Evolutionary conservation across 73 alveolate genomes (phyloP).

Genomic region (Paramecium tetraurelia): DNA sequence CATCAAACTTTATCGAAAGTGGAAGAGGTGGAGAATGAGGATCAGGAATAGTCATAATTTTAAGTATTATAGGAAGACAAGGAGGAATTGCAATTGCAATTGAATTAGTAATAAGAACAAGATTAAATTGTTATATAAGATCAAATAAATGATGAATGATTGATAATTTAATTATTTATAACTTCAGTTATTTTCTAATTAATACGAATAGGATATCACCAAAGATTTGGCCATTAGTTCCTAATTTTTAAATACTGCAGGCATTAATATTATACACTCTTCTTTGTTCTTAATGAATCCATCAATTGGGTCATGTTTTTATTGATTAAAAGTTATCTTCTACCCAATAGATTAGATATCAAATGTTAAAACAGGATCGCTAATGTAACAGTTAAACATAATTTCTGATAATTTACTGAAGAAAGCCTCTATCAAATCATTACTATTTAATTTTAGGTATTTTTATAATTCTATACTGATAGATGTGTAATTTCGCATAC

Average conservation of each 20-base stretch:
- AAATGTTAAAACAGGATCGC: constrained; percentile 88
- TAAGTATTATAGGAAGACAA: background rate
- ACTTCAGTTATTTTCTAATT: background rate
- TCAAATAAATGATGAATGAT: background rate
- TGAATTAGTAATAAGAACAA: background rate
- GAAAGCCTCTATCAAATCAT: constrained; percentile 65
- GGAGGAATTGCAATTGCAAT: background rate
- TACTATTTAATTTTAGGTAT: constrained; percentile 59
- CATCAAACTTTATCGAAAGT: constrained; percentile 1
- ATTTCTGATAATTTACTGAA: constrained; percentile 75
- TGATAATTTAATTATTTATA: background rate
- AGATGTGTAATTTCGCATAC: constrained; percentile 64
- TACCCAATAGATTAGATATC: constrained; percentile 86
- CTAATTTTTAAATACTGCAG: constrained; percentile 85
- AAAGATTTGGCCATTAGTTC: constrained; percentile 71
- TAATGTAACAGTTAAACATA: constrained; percentile 68
- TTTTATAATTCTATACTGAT: constrained; percentile 75
- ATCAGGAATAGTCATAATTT: background rate
- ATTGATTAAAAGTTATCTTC: constrained; percentile 82
- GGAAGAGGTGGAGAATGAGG: background rate
- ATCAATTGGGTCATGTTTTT: constrained; percentile 93
- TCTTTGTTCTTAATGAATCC: constrained; percentile 94
- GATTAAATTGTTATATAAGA: background rate
- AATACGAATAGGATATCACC: constrained; percentile 58
- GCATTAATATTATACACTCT: constrained; percentile 85